Conservation (phyloP, 202 grass and related monocot species). For the Zoysia matrella region DNA sequence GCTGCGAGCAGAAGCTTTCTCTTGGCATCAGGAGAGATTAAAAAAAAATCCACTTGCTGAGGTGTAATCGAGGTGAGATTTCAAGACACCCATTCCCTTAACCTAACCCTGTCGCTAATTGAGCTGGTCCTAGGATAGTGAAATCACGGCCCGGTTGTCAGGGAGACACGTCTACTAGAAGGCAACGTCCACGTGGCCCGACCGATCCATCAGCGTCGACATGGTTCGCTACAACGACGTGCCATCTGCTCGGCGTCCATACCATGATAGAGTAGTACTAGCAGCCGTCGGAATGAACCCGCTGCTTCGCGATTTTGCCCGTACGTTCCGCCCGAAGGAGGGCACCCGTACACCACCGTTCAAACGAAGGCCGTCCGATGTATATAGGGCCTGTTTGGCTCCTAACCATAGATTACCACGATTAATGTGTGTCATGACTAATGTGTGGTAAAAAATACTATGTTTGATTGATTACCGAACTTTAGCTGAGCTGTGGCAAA, state of each 20-base stretch:
- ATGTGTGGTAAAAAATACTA: no score
- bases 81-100: neutral
- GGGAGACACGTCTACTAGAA: neutral
- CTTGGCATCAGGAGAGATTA: no score
- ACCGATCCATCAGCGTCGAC: conserved; percentile 9
- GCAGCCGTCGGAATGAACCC: no score
- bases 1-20: no score
- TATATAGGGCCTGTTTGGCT: no score
- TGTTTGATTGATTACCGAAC: no score
- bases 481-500: no score
- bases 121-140: neutral
- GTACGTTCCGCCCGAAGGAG: neutral
- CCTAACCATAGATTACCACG: no score
- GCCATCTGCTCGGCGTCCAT: neutral
- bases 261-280: neutral
- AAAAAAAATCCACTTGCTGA: no score
- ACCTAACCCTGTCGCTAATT: neutral
- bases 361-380: neutral
- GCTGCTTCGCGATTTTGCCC: neutral
- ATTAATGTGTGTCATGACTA: no score
- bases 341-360: neutral
- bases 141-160: neutral
- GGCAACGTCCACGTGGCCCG: neutral
- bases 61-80: no score
- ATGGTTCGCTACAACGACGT: neutral